phyloP scores from a whole-genome alignment of 1,139 yeast genomes.

The Zygoascus sp. region DNA sequence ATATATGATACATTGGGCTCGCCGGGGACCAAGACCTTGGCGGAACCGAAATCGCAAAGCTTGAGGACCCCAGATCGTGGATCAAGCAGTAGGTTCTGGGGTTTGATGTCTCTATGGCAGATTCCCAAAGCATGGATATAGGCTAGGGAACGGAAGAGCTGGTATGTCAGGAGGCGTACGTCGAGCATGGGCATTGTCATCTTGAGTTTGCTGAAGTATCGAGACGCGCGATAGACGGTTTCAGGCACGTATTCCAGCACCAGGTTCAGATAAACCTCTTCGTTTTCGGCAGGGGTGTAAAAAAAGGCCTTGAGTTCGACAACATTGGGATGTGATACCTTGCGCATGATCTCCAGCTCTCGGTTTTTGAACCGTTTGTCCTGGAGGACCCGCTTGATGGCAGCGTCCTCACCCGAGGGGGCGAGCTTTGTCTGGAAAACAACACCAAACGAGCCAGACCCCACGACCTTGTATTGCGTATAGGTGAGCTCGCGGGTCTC shows the following conservation, averaged over 20 bases:
- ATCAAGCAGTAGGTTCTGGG: slow-evolving; percentile 87
- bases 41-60: slow-evolving; percentile 98
- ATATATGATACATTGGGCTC: slow-evolving; percentile 96
- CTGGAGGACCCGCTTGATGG: slow-evolving; percentile 90
- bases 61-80: slow-evolving; percentile 80
- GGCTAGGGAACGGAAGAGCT: slow-evolving; percentile 83
- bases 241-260: slow-evolving; percentile 92
- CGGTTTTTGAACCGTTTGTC: slow-evolving; percentile 94
- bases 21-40: slow-evolving; percentile 79
- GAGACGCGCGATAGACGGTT: slow-evolving; percentile 85
- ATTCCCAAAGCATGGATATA: slow-evolving; percentile 88
- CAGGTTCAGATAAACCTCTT: slow-evolving; percentile 79
- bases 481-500: slow-evolving; percentile 57
- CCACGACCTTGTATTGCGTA: slow-evolving; percentile 80
- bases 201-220: slow-evolving; percentile 72
- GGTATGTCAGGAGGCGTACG: slow-evolving; percentile 86
- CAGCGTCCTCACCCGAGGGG: slow-evolving; percentile 75
- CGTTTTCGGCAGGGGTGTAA: slow-evolving; percentile 70
- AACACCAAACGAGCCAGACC: slow-evolving; percentile 96
- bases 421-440: slow-evolving; percentile 82
- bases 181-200: slow-evolving; percentile 83
- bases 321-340: slow-evolving; percentile 79
- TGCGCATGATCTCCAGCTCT: slow-evolving; percentile 92
- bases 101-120: slow-evolving; percentile 96
- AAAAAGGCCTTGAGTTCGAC: slow-evolving; percentile 86